Conservation (phyloP, 2,329 filamentous ascomycete genomes). For the Pezicula radicicola region DNA sequence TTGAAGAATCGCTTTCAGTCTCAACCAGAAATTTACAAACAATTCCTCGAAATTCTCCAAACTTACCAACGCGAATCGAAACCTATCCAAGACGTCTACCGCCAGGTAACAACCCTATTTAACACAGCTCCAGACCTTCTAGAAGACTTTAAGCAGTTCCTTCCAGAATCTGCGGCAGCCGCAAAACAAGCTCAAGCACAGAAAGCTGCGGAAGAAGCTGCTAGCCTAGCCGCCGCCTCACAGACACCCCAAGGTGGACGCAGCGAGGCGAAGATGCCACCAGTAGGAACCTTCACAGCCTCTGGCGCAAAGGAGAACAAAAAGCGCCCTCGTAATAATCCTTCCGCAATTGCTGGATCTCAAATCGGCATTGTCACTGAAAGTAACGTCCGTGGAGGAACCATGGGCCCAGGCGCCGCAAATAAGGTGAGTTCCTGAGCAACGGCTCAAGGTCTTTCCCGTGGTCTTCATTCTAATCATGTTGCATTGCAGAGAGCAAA, state of each 20-base stretch:
- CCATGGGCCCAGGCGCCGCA: constrained; percentile 29
- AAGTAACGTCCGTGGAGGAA: constrained; percentile 21
- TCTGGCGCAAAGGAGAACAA: constrained; percentile 81
- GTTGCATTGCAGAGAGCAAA: constrained; percentile 55
- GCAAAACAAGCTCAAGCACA: constrained; percentile 47
- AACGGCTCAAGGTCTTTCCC: no score
- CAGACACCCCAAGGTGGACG: constrained; percentile 46
- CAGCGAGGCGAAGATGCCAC: constrained; percentile 71
- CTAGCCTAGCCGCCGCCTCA: constrained; percentile 63
- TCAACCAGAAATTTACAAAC: constrained; percentile 98
- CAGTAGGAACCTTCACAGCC: constrained; percentile 91
- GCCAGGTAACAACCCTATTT: constrained; percentile 92
- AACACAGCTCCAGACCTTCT: constrained; percentile 89
- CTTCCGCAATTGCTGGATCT: constrained; percentile 32
- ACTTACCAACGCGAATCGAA: constrained; percentile 98
- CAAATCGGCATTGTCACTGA: constrained; percentile 21
- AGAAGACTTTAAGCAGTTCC: constrained; percentile 98
- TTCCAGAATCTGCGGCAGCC: constrained; percentile 82
- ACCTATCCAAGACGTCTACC: constrained; percentile 97
- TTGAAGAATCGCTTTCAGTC: constrained; percentile 89
- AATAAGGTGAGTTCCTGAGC: constrained; percentile 43
- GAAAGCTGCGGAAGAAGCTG: constrained; percentile 50
- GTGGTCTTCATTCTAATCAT: constrained; percentile 4
- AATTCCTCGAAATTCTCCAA: constrained; percentile 96
- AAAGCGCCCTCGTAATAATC: constrained; percentile 61